A percentile compares a stretch with the other conserved stretches of the same genome.
These are phyloP conservation scores for Ophiosphaerella narmari DNA, from an alignment of 2,329 filamentous ascomycete species.

Conservation along the genomic window DNA sequence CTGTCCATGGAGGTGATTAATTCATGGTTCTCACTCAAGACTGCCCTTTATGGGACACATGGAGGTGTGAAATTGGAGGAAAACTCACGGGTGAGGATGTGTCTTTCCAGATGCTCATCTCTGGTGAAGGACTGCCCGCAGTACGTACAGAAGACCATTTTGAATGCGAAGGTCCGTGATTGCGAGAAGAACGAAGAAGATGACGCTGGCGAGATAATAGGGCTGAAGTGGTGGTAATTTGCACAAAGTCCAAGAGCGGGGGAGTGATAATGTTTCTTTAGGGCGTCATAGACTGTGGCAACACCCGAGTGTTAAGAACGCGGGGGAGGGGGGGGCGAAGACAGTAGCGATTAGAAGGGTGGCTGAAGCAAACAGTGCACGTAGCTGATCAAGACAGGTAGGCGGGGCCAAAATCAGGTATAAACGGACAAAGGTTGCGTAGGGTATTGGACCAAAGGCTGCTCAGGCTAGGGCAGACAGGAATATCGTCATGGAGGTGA, in stretches of 20 bases:
- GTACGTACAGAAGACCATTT: conserved; percentile 60
- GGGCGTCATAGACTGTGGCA: conserved; percentile 10
- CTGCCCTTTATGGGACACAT: too few species aligned
- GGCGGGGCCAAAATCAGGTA: conserved; percentile 11
- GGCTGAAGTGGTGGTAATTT: too few species aligned
- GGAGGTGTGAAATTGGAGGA: background rate
- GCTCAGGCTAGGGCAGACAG: conserved; percentile 20
- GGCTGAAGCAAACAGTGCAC: conserved; percentile 15
- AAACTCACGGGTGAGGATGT: conserved; percentile 57
- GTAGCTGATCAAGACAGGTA: conserved; percentile 10
- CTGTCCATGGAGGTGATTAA: conserved; percentile 29
- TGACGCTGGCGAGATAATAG: too few species aligned
- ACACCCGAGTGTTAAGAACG: conserved; percentile 17
- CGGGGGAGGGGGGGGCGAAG: conserved; percentile 3
- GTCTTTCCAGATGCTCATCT: conserved; percentile 58
- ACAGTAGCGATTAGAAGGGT: conserved; percentile 4
- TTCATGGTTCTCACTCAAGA: too few species aligned
- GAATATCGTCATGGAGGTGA: conserved; percentile 23
- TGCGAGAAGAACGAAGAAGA: background rate
- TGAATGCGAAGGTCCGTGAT: conserved; percentile 11
- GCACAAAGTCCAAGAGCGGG: too few species aligned
- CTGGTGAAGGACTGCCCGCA: conserved; percentile 59
- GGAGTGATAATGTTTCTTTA: conserved; percentile 1
- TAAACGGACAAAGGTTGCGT: conserved; percentile 21
- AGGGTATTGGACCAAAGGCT: conserved; percentile 10